phyloP scores from a whole-genome alignment of 2,329 filamentous ascomycete species.

The Didymella glomerata region DNA sequence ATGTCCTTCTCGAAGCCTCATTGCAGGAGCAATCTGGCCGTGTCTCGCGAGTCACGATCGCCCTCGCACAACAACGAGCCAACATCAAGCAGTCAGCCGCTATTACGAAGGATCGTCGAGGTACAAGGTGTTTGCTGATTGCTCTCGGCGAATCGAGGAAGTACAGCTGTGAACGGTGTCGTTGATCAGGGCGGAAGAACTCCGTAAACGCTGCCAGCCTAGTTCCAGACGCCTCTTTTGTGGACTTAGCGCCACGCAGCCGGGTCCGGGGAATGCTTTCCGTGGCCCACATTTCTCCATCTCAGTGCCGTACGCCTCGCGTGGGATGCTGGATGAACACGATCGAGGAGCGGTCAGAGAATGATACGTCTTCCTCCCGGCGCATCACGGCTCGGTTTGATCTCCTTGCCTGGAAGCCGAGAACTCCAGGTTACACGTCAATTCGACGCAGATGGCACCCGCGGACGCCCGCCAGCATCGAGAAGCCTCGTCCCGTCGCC shows the following conservation, averaged over 20 bases:
- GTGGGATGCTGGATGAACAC: constrained; percentile 32
- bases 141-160: background rate
- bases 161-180: constrained; percentile 14
- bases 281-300: constrained; percentile 38
- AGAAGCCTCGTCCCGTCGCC: constrained; percentile 27
- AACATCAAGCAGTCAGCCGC: background rate
- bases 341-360: constrained; percentile 37
- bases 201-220: constrained; percentile 14
- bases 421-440: constrained; percentile 22
- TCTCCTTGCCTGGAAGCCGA: constrained; percentile 24
- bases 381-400: constrained; percentile 14
- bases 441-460: constrained; percentile 12
- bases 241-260: constrained; percentile 27
- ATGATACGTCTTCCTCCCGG: constrained; percentile 24
- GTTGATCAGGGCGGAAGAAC: constrained; percentile 22
- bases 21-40: constrained; percentile 29
- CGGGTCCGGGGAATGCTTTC: constrained; percentile 37
- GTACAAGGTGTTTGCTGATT: background rate
- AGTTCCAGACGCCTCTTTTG: constrained; percentile 30
- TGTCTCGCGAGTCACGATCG: constrained; percentile 7
- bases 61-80: constrained; percentile 1
- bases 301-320: constrained; percentile 33
- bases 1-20: constrained; percentile 36
- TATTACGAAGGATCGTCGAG: background rate
- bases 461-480: constrained; percentile 18